Evolutionary conservation across 164 flowering plant species (phyloP), one percentile per base, ranked within the genome.

Genomic region (Chimonanthus salicifolius): DNA sequence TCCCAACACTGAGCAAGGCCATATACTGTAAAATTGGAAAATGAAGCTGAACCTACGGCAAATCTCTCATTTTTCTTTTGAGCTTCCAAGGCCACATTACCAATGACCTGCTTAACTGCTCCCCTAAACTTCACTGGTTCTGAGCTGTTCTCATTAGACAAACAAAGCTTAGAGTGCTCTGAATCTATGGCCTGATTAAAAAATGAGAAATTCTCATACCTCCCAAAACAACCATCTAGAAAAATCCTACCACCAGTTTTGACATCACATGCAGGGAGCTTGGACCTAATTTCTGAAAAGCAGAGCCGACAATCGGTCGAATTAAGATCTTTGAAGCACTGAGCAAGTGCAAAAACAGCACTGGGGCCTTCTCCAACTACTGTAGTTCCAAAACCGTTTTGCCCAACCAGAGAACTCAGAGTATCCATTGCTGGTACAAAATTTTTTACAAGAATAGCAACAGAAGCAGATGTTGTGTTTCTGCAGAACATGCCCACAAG

Each of bases 1-100:
- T 49, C 20, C 75, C 75, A 73, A 43, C 75, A 73, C 21, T 64
- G 20, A 8, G 75, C 75, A 16, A 73, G 68, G 21, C 13, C 75
- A 43, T 48, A 66, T 15, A 66, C 48, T 6, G 58, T 20, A 3
- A 10, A 7, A 54, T 54, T 54, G 60, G 60, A 54, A 54, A n/a
- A 54, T 2, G 16, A 21, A 1, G 43, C 8, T 18, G 66, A 63
- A 8, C 8, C 6, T n/a, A 21, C 8, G 7, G 66, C 66, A 63
- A 18, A 63, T 63, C 66, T 33, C 66, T 63, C 18, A 20, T 18
- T 33, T 33, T 33, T 63, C 21, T 7, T 63, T 18, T 18, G 10
- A 18, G 66, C 66, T 18, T 63, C 66, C 7, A 18, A 63, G 43
- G 43, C 16, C 4, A 63, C 66, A 63, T 63, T 18, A 20, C 43